Conservation (phyloP, 495 filamentous ascomycete species). For the Astrothelium subdiscretum region DNA sequence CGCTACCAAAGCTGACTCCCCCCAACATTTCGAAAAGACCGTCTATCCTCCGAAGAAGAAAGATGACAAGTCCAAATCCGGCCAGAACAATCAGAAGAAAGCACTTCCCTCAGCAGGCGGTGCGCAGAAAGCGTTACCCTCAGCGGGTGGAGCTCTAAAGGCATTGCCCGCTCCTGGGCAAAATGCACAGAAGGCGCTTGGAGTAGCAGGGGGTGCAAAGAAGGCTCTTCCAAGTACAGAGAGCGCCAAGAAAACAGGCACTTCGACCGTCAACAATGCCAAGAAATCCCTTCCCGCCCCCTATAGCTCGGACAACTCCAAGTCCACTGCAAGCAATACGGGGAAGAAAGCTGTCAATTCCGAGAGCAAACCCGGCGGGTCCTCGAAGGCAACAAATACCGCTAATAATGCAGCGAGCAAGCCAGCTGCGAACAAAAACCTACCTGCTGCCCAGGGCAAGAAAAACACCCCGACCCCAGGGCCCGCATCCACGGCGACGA, state of each 20-base stretch:
- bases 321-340: background rate
- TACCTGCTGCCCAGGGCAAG: background rate
- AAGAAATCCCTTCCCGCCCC: background rate
- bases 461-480: background rate
- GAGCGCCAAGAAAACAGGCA: background rate
- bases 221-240: background rate
- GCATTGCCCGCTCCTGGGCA: slow-evolving; percentile 1
- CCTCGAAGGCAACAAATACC: background rate
- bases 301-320: background rate
- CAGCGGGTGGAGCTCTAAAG: slow-evolving; percentile 3
- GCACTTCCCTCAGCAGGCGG: slow-evolving; percentile 1
- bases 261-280: background rate
- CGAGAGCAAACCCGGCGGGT: background rate
- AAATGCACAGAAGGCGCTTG: background rate
- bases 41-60: slow-evolving; percentile 7
- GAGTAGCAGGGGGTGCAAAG: background rate
- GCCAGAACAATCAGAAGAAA: slow-evolving; percentile 3
- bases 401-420: background rate
- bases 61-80: slow-evolving; percentile 8
- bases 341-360: background rate
- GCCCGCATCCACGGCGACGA: background rate
- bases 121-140: slow-evolving; percentile 5
- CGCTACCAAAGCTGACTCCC: slow-evolving; percentile 1
- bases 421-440: background rate
- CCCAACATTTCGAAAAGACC: background rate